Percentiles rank a stretch among this genome's conserved stretches.
These are phyloP conservation scores for Fusarium sp. DNA, from an alignment of 2,329 filamentous ascomycete genomes.

Conservation along the genomic window DNA sequence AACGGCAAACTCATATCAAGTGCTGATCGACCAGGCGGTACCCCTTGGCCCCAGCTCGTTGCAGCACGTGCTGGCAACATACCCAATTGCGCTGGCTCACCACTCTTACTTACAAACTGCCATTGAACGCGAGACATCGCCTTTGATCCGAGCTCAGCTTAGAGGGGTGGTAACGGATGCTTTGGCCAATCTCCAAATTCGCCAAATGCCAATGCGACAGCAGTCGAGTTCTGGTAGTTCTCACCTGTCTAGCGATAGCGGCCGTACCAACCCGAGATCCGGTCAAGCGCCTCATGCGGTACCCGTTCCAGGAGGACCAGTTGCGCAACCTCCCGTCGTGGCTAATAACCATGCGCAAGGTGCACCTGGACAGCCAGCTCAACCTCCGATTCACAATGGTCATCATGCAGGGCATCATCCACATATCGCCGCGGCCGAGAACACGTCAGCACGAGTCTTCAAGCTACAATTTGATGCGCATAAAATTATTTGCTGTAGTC, in stretches of 20 bases:
- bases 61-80: conserved; percentile 57
- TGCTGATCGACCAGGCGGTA: conserved; percentile 66
- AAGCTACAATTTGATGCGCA: conserved; percentile 96
- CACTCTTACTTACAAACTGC: conserved; percentile 61
- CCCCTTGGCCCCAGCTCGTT: conserved; percentile 62
- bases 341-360: conserved; percentile 31
- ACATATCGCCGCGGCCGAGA: conserved; percentile 60
- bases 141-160: conserved; percentile 61
- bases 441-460: conserved; percentile 77
- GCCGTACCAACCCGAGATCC: conserved; percentile 13
- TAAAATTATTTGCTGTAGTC: conserved; percentile 93
- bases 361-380: conserved; percentile 33
- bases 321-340: conserved; percentile 25
- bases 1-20: conserved; percentile 58
- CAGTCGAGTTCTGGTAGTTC: conserved; percentile 25
- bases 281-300: conserved; percentile 2
- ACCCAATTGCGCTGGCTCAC: conserved; percentile 62
- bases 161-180: conserved; percentile 62
- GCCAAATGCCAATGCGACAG: conserved; percentile 51
- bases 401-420: conserved; percentile 51
- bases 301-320: neutral
- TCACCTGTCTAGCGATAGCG: conserved; percentile 7
- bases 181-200: conserved; percentile 59
- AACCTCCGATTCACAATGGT: conserved; percentile 12
- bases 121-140: conserved; percentile 64